Evolutionary conservation across 2,329 filamentous ascomycete species (phyloP).

Genomic region (Clonostachys rhizophaga): DNA sequence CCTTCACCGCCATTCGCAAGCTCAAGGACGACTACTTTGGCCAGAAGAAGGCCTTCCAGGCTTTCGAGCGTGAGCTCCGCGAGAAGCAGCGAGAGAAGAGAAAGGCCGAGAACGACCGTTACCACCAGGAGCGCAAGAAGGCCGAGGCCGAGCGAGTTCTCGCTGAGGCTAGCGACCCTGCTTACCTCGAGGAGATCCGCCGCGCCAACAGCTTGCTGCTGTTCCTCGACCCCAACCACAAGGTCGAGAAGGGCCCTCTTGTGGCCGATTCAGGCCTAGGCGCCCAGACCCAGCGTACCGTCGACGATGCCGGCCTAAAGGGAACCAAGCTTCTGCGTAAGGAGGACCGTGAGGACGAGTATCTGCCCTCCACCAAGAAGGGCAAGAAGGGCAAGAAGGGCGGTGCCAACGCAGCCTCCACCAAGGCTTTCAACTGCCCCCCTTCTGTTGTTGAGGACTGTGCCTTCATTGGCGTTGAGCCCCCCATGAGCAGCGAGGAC

Average conservation of each 20-base stretch:
- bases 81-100: conserved; percentile 72
- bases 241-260: conserved; percentile 61
- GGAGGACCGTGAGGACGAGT: conserved; percentile 83
- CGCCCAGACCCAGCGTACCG: conserved; percentile 75
- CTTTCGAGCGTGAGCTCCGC: conserved; percentile 80
- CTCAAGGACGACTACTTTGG: conserved; percentile 87
- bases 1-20: conserved; percentile 75
- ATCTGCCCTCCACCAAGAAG: conserved; percentile 69
- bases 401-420: conserved; percentile 39
- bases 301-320: conserved; percentile 81
- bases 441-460: conserved; percentile 92
- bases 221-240: conserved; percentile 78
- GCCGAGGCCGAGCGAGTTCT: conserved; percentile 73
- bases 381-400: conserved; percentile 84
- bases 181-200: conserved; percentile 90
- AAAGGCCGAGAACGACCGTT: conserved; percentile 74
- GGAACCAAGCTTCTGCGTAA: conserved; percentile 81
- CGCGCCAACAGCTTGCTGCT: conserved; percentile 82
- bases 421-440: conserved; percentile 72
- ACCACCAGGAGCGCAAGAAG: conserved; percentile 68
- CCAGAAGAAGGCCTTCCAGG: conserved; percentile 74
- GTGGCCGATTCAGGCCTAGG: conserved; percentile 68
- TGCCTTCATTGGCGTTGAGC: conserved; percentile 75
- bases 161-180: conserved; percentile 77
- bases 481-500: conserved; percentile 81